Conservation (phyloP, 352 stramenopile genomes). For the Pythium oligandrum region DNA sequence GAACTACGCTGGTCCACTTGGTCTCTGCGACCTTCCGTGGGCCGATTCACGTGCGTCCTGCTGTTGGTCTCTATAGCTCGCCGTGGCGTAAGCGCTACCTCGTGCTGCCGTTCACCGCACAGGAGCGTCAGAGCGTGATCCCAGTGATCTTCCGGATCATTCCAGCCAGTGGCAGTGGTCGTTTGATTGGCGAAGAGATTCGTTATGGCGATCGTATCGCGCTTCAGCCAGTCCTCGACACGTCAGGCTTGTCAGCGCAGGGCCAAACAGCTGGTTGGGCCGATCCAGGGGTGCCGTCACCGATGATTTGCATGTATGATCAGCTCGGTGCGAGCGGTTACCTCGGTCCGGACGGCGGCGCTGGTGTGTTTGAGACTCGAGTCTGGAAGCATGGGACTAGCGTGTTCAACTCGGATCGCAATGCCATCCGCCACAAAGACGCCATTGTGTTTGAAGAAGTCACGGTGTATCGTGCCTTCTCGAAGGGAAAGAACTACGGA, state of each 20-base stretch:
- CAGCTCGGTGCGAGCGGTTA: conserved; percentile 76
- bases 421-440: conserved; percentile 70
- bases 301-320: conserved; percentile 70
- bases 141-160: conserved; percentile 74
- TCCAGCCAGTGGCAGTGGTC: conserved; percentile 44
- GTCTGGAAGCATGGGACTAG: conserved; percentile 81
- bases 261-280: no score
- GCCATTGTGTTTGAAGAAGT: conserved; percentile 76
- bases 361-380: conserved; percentile 71
- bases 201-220: conserved; percentile 78
- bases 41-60: conserved; percentile 63
- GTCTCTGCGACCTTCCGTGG: conserved; percentile 71
- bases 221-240: conserved; percentile 43
- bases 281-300: background rate
- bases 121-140: conserved; percentile 64
- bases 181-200: conserved; percentile 55
- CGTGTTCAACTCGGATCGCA: conserved; percentile 82
- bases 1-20: conserved; percentile 62
- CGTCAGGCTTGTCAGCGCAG: conserved; percentile 5
- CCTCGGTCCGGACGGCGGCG: conserved; percentile 68
- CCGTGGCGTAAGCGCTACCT: conserved; percentile 82
- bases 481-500: conserved; percentile 43
- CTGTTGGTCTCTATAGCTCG: conserved; percentile 76
- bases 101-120: conserved; percentile 64
- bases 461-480: conserved; percentile 77